Conservation (phyloP, 768 basidiomycete species). For the Lyophyllum semitale region DNA sequence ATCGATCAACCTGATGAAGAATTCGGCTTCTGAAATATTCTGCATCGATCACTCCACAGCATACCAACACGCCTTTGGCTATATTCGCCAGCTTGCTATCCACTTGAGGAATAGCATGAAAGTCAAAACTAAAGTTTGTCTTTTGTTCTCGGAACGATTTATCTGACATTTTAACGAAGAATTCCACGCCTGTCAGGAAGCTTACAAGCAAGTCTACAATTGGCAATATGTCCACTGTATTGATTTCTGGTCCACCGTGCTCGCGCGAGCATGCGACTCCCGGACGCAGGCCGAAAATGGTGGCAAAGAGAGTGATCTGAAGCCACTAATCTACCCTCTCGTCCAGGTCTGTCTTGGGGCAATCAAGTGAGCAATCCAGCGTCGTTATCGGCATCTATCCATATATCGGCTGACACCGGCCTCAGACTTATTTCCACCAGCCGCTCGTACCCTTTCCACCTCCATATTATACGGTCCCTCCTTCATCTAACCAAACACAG, state of each 20-base stretch:
- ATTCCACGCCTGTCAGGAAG: constrained; percentile 56
- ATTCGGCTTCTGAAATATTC: constrained; percentile 92
- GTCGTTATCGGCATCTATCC: constrained; percentile 10
- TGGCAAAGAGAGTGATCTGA: constrained; percentile 72
- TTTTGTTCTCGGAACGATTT: not conserved
- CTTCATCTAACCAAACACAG: constrained; percentile 85
- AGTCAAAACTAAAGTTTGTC: constrained; percentile 72
- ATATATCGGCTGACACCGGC: constrained; percentile 16
- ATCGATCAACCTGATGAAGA: constrained; percentile 95
- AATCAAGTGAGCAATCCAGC: constrained; percentile 66
- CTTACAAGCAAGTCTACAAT: constrained; percentile 94
- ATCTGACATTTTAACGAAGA: constrained; percentile 7
- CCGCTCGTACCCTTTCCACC: constrained; percentile 92
- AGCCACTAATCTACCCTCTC: constrained; percentile 91
- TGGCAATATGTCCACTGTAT: constrained; percentile 97
- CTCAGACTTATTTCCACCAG: constrained; percentile 84
- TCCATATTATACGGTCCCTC: constrained; percentile 89
- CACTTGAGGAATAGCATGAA: constrained; percentile 92
- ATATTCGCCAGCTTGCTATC: constrained; percentile 93
- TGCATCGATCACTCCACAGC: constrained; percentile 70
- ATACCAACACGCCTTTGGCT: constrained; percentile 95
- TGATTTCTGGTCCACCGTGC: constrained; percentile 94
- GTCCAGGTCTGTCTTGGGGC: constrained; percentile 94
- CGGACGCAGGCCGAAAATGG: constrained; percentile 51
- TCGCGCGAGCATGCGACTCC: constrained; percentile 77